Percentiles rank a stretch among this genome's conserved stretches.
phyloP scores from a whole-genome alignment of 2,329 filamentous ascomycete species.

The Onygena corvina region DNA sequence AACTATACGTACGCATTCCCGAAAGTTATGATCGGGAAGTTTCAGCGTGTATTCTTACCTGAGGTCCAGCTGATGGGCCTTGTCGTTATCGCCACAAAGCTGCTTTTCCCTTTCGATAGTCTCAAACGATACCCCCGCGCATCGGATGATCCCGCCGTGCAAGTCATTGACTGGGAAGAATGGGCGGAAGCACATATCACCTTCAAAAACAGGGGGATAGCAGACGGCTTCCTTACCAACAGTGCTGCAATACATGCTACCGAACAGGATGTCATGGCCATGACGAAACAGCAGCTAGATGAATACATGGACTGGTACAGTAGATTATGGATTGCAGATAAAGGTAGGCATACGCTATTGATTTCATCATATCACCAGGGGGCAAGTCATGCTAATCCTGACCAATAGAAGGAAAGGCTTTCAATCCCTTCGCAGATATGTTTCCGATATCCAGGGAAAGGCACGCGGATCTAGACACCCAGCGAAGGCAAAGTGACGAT shows the following conservation, averaged over 20 bases:
- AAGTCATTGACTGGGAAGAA: conserved; percentile 57
- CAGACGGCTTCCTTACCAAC: conserved; percentile 30
- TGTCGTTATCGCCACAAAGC: conserved; percentile 63
- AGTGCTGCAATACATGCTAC: conserved; percentile 44
- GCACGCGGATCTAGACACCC: conserved; percentile 3
- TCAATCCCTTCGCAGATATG: conserved; percentile 31
- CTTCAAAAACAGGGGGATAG: conserved; percentile 24
- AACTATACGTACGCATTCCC: conserved; percentile 48
- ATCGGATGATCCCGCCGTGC: conserved; percentile 44
- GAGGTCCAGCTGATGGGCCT: conserved; percentile 62
- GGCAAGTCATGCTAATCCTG: not conserved
- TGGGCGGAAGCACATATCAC: conserved; percentile 50
- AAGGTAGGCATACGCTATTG: conserved; percentile 17
- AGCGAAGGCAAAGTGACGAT: conserved; percentile 15
- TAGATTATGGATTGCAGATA: conserved; percentile 43
- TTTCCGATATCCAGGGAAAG: conserved; percentile 28
- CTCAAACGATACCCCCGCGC: conserved; percentile 40
- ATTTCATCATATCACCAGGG: not conserved
- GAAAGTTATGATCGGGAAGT: conserved; percentile 25
- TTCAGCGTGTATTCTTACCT: conserved; percentile 46
- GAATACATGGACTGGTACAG: conserved; percentile 73
- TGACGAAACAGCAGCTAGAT: conserved; percentile 53
- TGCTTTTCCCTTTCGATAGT: conserved; percentile 63
- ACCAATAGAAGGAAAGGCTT: conserved; percentile 12
- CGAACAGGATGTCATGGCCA: conserved; percentile 50